Evolutionary conservation across 805 yeast species (phyloP).

Genomic region (Spathaspora arborariae): DNA sequence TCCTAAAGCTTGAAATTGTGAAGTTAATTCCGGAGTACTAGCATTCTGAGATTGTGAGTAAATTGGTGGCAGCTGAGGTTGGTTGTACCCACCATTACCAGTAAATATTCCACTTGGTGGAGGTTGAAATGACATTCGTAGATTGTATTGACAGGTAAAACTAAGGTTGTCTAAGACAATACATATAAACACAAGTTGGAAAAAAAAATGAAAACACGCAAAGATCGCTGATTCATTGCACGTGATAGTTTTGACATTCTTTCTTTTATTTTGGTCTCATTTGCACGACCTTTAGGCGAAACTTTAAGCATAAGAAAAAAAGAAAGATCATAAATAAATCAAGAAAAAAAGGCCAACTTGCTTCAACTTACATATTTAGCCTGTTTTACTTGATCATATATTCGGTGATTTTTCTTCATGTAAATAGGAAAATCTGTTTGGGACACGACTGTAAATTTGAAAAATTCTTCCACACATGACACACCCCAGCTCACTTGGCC

Average conservation of each 20-base stretch:
- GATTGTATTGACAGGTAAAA: neutral
- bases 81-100: neutral
- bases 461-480: neutral
- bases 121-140: neutral
- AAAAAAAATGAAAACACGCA: neutral
- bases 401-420: too few relatives aligned
- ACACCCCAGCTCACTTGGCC: neutral
- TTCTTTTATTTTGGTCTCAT: too few relatives aligned
- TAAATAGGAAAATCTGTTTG: neutral
- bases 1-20: conserved; percentile 4
- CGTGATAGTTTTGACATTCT: too few relatives aligned
- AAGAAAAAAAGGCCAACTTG: neutral
- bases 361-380: neutral
- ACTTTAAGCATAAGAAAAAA: too few relatives aligned
- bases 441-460: neutral
- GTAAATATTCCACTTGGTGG: neutral
- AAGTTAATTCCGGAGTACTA: neutral
- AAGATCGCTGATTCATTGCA: too few relatives aligned
- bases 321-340: neutral
- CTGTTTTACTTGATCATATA: neutral
- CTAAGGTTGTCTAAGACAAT: neutral
- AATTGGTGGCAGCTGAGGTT: neutral
- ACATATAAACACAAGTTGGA: neutral
- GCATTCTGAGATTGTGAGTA: neutral
- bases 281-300: too few relatives aligned